These are phyloP conservation scores for Phytophthora syringae DNA, from an alignment of 352 stramenopile species.

Conservation along the genomic window DNA sequence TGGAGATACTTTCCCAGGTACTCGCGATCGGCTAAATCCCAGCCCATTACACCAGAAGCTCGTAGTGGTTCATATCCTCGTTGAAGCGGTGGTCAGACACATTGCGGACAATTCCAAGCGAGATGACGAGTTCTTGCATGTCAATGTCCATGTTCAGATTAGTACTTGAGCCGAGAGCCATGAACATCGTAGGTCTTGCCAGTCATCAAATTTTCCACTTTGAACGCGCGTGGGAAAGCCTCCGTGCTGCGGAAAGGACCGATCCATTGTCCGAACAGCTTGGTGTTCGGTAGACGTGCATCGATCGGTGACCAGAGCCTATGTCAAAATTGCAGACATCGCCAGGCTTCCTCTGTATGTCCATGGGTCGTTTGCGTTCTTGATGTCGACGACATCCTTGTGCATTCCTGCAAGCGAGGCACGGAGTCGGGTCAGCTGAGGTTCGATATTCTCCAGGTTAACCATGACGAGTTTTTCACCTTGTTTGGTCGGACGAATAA, in stretches of 20 bases:
- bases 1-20: neutral
- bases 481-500: neutral
- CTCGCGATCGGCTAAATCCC: neutral
- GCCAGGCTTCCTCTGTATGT: constrained; percentile 1
- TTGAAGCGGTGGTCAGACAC: constrained; percentile 4
- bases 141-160: constrained; percentile 11
- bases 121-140: constrained; percentile 6
- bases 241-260: constrained; percentile 19
- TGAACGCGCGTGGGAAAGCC: constrained; percentile 8
- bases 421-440: neutral
- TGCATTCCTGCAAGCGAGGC: neutral
- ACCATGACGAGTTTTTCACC: neutral
- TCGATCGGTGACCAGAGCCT: constrained; percentile 21
- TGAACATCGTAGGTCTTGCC: constrained; percentile 9
- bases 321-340: constrained; percentile 16
- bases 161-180: constrained; percentile 5
- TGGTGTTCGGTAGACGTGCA: constrained; percentile 17
- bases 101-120: constrained; percentile 7
- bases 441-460: neutral
- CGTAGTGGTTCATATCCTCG: neutral
- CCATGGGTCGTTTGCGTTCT: neutral
- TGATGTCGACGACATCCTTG: neutral
- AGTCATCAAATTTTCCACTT: constrained; percentile 19
- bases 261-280: constrained; percentile 24
- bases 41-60: constrained; percentile 3